These are phyloP conservation scores for Eutrema yunnanense DNA, from an alignment of 345 rosid genomes.

Conservation along the genomic window DNA sequence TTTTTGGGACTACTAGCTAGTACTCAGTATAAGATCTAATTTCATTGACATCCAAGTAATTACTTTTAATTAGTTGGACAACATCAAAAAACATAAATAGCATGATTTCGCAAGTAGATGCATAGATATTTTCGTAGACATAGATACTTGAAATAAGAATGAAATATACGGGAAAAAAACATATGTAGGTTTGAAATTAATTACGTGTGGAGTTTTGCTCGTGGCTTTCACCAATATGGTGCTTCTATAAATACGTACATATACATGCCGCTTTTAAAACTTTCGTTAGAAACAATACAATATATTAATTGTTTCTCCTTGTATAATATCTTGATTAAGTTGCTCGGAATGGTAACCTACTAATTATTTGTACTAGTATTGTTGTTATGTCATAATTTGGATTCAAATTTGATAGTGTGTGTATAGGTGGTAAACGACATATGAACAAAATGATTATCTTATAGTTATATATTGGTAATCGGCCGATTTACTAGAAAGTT, in stretches of 20 bases:
- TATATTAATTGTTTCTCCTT: not conserved
- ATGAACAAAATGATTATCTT: not conserved
- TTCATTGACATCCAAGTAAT: not conserved
- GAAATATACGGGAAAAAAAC: not conserved
- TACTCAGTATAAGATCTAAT: not conserved
- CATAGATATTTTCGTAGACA: conserved; percentile 14
- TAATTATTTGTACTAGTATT: not conserved
- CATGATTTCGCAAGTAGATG: not conserved
- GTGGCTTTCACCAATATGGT: conserved; percentile 36
- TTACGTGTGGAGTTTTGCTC: conserved; percentile 28
- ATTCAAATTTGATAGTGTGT: not conserved
- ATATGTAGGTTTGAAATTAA: conserved; percentile 12
- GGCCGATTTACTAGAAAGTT: not conserved
- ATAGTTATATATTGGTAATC: not conserved
- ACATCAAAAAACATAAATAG: not conserved
- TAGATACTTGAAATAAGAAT: not conserved
- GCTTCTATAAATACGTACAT: conserved; percentile 20
- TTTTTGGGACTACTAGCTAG: not conserved
- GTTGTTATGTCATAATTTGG: not conserved
- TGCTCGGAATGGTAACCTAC: not conserved
- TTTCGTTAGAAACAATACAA: conserved; percentile 1
- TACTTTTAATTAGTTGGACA: not conserved
- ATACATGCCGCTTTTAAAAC: conserved; percentile 13
- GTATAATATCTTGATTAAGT: not conserved
- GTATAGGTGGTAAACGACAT: not conserved